Evolutionary conservation across 2,329 filamentous ascomycete genomes (phyloP).

Genomic region (Aspergillus unguis): DNA sequence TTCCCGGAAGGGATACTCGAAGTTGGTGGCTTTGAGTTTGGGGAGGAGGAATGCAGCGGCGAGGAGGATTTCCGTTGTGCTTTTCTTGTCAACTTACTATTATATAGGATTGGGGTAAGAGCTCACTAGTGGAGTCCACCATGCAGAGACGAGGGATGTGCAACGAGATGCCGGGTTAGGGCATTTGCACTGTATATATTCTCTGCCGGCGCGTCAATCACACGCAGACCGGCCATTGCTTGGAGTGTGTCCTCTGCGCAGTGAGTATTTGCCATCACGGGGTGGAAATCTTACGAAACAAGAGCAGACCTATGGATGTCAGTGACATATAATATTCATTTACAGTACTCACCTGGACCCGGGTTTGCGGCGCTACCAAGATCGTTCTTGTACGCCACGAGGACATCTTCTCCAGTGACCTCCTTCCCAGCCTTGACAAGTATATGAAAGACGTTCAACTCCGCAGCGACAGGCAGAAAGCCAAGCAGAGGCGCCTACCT

Average conservation of each 20-base stretch:
- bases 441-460: slow-evolving; percentile 34
- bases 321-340: not conserved
- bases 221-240: slow-evolving; percentile 35
- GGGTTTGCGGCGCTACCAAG: not conserved
- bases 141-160: slow-evolving; percentile 33
- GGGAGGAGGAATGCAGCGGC: slow-evolving; percentile 36
- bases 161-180: slow-evolving; percentile 33
- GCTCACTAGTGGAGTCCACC: slow-evolving; percentile 38
- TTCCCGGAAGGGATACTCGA: slow-evolving; percentile 36
- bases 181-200: slow-evolving; percentile 30
- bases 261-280: not conserved
- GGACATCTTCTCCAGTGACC: slow-evolving; percentile 27
- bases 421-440: slow-evolving; percentile 24
- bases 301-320: not conserved
- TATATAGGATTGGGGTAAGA: not conserved
- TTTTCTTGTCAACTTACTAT: slow-evolving; percentile 1
- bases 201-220: slow-evolving; percentile 33
- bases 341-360: not conserved
- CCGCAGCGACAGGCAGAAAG: slow-evolving; percentile 37
- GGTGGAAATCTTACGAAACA: not conserved
- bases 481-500: slow-evolving; percentile 31
- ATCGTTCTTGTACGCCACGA: slow-evolving; percentile 19
- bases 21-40: slow-evolving; percentile 32
- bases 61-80: slow-evolving; percentile 36
- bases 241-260: slow-evolving; percentile 34